phyloP scores from a whole-genome alignment of 495 filamentous ascomycete genomes.

The Cladorrhinum samala region DNA sequence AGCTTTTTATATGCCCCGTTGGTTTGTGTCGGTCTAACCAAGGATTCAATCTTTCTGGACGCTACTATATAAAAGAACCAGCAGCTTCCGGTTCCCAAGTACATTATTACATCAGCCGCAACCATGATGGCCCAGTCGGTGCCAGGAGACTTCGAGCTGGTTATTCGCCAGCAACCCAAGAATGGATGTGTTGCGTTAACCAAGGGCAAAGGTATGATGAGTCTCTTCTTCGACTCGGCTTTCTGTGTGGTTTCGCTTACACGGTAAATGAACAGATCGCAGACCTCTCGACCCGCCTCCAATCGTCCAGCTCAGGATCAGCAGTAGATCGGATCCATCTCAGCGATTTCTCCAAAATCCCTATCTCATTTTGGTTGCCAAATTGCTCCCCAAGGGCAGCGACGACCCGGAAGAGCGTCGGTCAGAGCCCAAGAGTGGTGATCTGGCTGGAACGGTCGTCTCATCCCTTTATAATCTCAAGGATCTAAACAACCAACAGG shows the following conservation, averaged over 20 bases:
- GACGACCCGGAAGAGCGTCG: conserved; percentile 36
- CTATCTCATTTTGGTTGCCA: conserved; percentile 63
- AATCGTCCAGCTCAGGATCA: conserved; percentile 77
- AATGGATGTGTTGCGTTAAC: conserved; percentile 62
- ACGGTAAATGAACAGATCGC: conserved; percentile 54
- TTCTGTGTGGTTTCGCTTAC: not conserved
- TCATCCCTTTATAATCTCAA: conserved; percentile 93
- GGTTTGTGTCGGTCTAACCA: too few species aligned
- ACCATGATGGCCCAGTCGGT: conserved; percentile 11
- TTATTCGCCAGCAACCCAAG: conserved; percentile 61
- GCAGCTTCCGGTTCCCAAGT: not conserved
- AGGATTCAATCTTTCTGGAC: too few species aligned
- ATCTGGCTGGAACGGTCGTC: conserved; percentile 63
- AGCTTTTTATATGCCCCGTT: too few species aligned
- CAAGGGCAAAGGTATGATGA: conserved; percentile 57
- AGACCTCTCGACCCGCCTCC: conserved; percentile 95
- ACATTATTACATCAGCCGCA: not conserved
- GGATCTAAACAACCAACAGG: conserved; percentile 85
- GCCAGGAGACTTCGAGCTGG: conserved; percentile 37
- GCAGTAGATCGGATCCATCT: conserved; percentile 61
- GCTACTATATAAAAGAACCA: too few species aligned
- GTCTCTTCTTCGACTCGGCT: not conserved
- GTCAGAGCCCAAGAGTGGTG: conserved; percentile 47
- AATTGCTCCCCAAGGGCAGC: conserved; percentile 39
- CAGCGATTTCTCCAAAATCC: conserved; percentile 65